Percentiles rank a stretch among this genome's conserved stretches.
Evolutionary conservation across 371 early-diverging fungal species (phyloP).

Genomic region (Mortierella polycephala): DNA sequence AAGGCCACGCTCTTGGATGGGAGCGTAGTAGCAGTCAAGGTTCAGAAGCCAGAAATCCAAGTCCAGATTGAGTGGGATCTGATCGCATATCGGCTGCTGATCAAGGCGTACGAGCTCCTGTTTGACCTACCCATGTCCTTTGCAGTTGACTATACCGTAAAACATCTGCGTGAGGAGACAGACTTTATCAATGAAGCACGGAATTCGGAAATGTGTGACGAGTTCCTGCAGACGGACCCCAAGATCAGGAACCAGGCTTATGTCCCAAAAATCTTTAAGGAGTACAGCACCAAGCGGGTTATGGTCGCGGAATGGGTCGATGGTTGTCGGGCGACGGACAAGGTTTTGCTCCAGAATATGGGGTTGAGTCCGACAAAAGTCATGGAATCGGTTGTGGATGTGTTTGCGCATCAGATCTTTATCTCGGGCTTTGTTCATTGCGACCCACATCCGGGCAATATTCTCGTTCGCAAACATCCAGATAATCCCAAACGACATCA

Average conservation of each 20-base stretch:
- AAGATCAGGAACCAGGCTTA: conserved; percentile 66
- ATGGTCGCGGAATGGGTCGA: conserved; percentile 92
- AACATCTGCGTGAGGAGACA: conserved; percentile 85
- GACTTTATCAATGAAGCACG: conserved; percentile 87
- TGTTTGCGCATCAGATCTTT: conserved; percentile 93
- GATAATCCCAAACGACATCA: conserved; percentile 57
- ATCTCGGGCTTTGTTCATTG: conserved; percentile 90
- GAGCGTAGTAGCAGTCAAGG: conserved; percentile 88
- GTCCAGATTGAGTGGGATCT: conserved; percentile 89
- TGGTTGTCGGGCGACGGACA: conserved; percentile 73
- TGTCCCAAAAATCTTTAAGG: conserved; percentile 85
- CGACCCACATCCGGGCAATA: conserved; percentile 92
- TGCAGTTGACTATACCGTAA: conserved; percentile 80
- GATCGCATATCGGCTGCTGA: conserved; percentile 69
- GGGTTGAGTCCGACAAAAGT: conserved; percentile 62
- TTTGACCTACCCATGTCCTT: conserved; percentile 91
- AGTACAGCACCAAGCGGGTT: conserved; percentile 76
- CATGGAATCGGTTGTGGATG: conserved; percentile 82
- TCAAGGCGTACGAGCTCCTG: conserved; percentile 71
- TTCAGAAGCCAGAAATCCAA: conserved; percentile 90
- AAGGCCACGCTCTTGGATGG: conserved; percentile 81
- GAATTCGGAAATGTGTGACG: conserved; percentile 77
- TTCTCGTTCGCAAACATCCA: conserved; percentile 83
- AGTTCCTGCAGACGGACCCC: conserved; percentile 67
- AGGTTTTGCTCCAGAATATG: conserved; percentile 54